Percentiles rank a stretch among this genome's conserved stretches.
These are phyloP conservation scores for Aspergillus fischeri DNA, from an alignment of 2,329 filamentous ascomycete species.

Conservation along the genomic window DNA sequence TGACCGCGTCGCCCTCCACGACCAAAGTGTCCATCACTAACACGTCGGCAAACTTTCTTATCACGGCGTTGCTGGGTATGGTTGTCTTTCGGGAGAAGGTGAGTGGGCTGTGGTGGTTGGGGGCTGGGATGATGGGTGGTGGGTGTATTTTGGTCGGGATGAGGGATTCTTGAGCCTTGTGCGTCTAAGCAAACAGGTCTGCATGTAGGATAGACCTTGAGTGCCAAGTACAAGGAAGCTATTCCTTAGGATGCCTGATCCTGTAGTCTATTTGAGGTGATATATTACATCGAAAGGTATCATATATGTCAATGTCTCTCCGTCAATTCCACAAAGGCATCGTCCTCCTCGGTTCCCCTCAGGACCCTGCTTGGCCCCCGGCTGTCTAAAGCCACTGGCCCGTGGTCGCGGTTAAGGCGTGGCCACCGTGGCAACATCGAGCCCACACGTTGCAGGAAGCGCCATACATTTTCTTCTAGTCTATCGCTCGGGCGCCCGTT, in stretches of 20 bases:
- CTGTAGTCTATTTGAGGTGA: background rate
- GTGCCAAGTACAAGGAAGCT: background rate
- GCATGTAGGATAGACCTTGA: background rate
- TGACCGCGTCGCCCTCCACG: conserved; percentile 57
- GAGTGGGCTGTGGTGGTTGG: conserved; percentile 58
- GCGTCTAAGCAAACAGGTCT: background rate
- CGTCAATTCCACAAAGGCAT: conserved; percentile 45
- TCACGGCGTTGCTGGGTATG: conserved; percentile 57
- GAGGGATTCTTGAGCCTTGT: conserved; percentile 39
- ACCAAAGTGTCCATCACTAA: conserved; percentile 62
- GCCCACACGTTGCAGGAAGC: conserved; percentile 31
- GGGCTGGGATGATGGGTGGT: conserved; percentile 55
- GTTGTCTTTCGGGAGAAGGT: conserved; percentile 56
- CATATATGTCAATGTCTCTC: conserved; percentile 22
- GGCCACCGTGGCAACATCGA: conserved; percentile 17
- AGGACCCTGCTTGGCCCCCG: conserved; percentile 38
- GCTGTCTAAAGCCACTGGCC: conserved; percentile 9
- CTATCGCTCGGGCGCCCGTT: conserved; percentile 19
- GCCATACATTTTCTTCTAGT: conserved; percentile 36
- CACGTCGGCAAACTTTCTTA: conserved; percentile 60
- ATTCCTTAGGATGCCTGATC: conserved; percentile 1
- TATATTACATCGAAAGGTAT: background rate
- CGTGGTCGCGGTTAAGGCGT: conserved; percentile 13
- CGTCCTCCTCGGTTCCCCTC: conserved; percentile 51
- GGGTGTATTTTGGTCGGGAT: conserved; percentile 61